phyloP scores from a whole-genome alignment of 176 grass and related monocot genomes.

The Carex littledalei region DNA sequence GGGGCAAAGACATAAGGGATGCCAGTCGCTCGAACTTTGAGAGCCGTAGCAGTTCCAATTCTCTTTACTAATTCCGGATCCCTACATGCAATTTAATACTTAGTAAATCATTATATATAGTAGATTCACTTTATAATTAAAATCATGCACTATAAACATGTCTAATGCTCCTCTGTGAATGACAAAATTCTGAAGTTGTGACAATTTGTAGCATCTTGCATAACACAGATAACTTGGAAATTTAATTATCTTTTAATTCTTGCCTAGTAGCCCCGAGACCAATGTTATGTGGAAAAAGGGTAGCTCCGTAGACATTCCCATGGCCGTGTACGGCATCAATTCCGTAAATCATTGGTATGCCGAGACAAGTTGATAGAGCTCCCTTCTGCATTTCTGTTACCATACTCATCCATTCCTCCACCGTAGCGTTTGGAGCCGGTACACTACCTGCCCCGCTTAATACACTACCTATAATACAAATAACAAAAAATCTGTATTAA shows the following conservation, averaged over 20 bases:
- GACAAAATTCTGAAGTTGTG: background rate
- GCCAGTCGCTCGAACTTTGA: conserved; percentile 56
- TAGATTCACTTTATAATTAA: background rate
- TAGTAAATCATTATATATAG: background rate
- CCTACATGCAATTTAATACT: conserved; percentile 14
- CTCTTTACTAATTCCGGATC: conserved; percentile 45
- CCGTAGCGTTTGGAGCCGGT: conserved; percentile 25
- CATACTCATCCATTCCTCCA: conserved; percentile 44
- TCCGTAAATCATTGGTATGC: conserved; percentile 8
- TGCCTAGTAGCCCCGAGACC: conserved; percentile 25
- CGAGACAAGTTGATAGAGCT: conserved; percentile 9
- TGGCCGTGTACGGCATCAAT: conserved; percentile 10
- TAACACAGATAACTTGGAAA: background rate
- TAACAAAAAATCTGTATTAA: background rate
- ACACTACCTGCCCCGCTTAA: conserved; percentile 55
- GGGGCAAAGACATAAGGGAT: conserved; percentile 60
- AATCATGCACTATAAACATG: background rate
- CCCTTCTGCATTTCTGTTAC: conserved; percentile 39
- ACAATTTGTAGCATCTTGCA: background rate
- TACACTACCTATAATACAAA: conserved; percentile 33
- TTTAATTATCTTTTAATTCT: background rate
- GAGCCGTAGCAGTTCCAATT: conserved; percentile 42
- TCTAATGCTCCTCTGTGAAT: background rate
- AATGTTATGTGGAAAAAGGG: background rate
- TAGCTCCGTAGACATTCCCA: background rate